Conservation (phyloP, 139 green algal genomes). For the Gonium pectorale region DNA sequence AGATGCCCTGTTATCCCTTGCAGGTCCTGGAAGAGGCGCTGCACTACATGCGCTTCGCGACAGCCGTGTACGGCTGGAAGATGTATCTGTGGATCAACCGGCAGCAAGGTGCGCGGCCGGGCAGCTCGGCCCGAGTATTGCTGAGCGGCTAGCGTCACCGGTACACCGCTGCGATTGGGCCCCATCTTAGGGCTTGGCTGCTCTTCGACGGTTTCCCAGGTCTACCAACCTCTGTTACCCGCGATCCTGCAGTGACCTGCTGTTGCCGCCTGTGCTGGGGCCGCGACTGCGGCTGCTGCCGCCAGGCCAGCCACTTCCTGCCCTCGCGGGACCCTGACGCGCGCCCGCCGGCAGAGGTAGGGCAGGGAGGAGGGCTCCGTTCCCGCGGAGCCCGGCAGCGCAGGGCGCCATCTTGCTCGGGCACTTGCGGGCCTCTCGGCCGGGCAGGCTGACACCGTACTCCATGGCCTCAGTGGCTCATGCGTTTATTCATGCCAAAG, state of each 20-base stretch:
- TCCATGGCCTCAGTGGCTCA: no score
- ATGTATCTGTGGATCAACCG: constrained; percentile 64
- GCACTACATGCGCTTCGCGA: constrained; percentile 61
- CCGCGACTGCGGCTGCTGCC: constrained; percentile 34
- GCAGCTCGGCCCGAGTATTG: no score
- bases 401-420: no score
- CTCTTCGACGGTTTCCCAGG: no score
- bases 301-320: constrained; percentile 2
- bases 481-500: no score
- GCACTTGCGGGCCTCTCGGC: no score
- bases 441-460: no score
- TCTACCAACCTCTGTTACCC: neutral
- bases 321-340: neutral
- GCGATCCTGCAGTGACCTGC: neutral
- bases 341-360: neutral
- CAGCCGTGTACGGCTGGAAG: constrained; percentile 64
- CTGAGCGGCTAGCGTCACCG: no score
- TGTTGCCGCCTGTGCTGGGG: constrained; percentile 27
- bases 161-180: no score
- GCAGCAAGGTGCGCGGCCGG: neutral
- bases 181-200: no score
- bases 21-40: constrained; percentile 58
- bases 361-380: no score
- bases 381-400: neutral
- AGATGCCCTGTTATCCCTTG: no score